Evolutionary conservation across 1,284 basidiomycete species (phyloP), one percentile per base, ranked within the genome.

Genomic region (Schizophyllum commune): DNA sequence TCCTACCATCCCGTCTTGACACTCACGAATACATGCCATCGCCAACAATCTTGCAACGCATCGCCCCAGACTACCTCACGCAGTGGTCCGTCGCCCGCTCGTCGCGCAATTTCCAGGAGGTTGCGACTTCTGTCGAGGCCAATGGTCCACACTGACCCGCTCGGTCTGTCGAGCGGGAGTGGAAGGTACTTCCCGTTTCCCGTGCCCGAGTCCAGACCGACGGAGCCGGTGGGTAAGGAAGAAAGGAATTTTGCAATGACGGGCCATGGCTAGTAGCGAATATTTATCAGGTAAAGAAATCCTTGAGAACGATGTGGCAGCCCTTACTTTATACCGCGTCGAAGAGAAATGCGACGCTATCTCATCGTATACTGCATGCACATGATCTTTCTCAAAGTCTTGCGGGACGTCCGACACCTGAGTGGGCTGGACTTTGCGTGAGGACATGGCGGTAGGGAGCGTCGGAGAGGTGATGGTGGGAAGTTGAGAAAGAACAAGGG

Each of bases 111-210:
- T 51, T 82, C 73, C n/a, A 97, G 77, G 58, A 98, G 74, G 60
- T 89, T 93, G 27, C 74, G 73, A 68, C 89, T 93, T 67, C 89
- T 82, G 73, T 98, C 95, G 32, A 96, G 76, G 0, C 93, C 94
- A 52, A 97, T 79, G 7, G 89, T 92, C 76, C 88, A 82, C 55
- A 89, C 71, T 4, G 53, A 20, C 19, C 53, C 53, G 7, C 82
- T 81, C 11, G 79, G 83, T 20, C 83, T 79, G 60, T 88, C 82
- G 4, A 69, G 66, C 7, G 82, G 86, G 20, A 91, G 75, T 2
- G 88, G 85, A 1, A 99, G 83, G 73, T 98, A 98, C 80, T 98
- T 98, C 55, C 97, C 97, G 67, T 99, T 99, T 0, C 97, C 97
- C 19, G 94, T 96, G 7, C 97, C 97, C 11, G 94, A 88, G 73